Percentiles rank a stretch among this genome's conserved stretches.
phyloP scores from a whole-genome alignment of 164 flowering plant genomes.

The Amborella trichopoda region DNA sequence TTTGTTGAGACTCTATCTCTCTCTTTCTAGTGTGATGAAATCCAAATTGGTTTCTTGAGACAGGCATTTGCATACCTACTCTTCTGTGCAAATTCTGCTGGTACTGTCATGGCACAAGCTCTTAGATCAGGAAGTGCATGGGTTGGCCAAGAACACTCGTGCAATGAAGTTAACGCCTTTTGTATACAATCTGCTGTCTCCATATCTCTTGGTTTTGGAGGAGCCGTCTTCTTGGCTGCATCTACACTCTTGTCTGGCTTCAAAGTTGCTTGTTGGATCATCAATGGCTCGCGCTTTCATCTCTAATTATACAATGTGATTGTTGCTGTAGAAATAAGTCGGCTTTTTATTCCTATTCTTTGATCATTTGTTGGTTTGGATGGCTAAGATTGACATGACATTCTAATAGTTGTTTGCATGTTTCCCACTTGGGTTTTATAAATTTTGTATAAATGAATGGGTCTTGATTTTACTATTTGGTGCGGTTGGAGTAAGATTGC shows the following conservation, averaged over 20 bases:
- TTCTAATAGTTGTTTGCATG: too few species aligned
- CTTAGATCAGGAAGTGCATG: constrained; percentile 18
- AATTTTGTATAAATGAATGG: too few species aligned
- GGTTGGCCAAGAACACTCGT: constrained; percentile 12
- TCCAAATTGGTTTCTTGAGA: not conserved
- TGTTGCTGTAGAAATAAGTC: too few species aligned
- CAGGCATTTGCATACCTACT: constrained; percentile 75
- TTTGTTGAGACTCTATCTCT: too few species aligned
- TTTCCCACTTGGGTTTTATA: too few species aligned
- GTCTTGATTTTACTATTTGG: too few species aligned
- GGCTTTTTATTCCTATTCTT: too few species aligned
- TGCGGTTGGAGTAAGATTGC: too few species aligned
- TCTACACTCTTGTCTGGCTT: constrained; percentile 68
- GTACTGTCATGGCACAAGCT: constrained; percentile 37
- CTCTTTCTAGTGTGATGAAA: too few species aligned
- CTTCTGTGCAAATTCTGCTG: constrained; percentile 61
- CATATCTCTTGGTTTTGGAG: constrained; percentile 58
- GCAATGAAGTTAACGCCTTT: constrained; percentile 33
- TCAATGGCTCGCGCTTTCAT: constrained; percentile 74
- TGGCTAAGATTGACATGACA: too few species aligned
- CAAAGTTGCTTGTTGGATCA: constrained; percentile 53
- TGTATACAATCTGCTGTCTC: constrained; percentile 64
- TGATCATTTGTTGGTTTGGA: too few species aligned
- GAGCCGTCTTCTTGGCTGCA: constrained; percentile 52
- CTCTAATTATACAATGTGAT: too few species aligned